These are phyloP conservation scores for Eucalyptus coolabah DNA, from an alignment of 345 rosid species.

Conservation along the genomic window DNA sequence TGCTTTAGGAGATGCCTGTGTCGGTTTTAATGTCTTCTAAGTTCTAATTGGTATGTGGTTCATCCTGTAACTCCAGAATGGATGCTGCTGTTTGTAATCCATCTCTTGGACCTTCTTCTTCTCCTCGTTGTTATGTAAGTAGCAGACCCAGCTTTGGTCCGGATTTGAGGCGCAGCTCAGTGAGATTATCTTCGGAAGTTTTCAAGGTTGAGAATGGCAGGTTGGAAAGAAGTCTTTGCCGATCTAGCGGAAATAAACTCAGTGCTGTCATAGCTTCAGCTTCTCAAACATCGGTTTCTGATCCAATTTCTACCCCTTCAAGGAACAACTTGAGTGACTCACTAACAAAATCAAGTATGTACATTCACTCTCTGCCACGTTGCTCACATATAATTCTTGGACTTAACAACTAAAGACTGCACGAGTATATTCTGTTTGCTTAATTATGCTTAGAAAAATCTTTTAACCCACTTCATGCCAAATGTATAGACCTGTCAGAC, in stretches of 20 bases:
- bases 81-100: not conserved
- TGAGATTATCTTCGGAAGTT: constrained; percentile 8
- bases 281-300: constrained; percentile 28
- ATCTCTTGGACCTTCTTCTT: not conserved
- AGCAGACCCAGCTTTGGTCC: not conserved
- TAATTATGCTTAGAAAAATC: not conserved
- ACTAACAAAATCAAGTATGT: constrained; percentile 55
- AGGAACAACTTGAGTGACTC: constrained; percentile 17
- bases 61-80: not conserved
- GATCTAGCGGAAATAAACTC: constrained; percentile 11
- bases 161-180: constrained; percentile 13
- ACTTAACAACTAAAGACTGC: not conserved
- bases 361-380: not conserved
- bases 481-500: not conserved
- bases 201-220: constrained; percentile 15
- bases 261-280: constrained; percentile 34
- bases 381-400: not conserved
- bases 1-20: not conserved
- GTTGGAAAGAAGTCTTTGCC: constrained; percentile 5
- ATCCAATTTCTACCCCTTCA: constrained; percentile 43
- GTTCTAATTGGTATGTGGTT: not conserved
- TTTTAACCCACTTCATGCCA: not conserved
- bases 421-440: not conserved
- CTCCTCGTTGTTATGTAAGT: not conserved
- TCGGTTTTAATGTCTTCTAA: not conserved